Evolutionary conservation across 805 yeast species (phyloP).

Genomic region (Suhomyces sp.): DNA sequence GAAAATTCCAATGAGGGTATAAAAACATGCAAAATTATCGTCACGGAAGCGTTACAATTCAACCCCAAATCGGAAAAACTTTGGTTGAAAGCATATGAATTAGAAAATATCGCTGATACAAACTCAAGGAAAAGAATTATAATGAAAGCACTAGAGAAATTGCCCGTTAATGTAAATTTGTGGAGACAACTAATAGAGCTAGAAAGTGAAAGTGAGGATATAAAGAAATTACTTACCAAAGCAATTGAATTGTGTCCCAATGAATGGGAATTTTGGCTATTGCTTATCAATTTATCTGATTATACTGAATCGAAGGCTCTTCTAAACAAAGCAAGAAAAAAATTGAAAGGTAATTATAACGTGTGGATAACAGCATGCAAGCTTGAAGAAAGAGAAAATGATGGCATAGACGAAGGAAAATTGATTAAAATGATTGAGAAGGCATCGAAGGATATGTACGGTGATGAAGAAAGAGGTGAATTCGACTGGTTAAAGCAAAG

Average conservation of each 20-base stretch:
- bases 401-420: constrained; percentile 41
- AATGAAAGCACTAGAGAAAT: constrained; percentile 66
- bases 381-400: constrained; percentile 58
- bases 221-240: constrained; percentile 52
- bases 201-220: constrained; percentile 54
- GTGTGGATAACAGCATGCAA: constrained; percentile 73
- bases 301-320: constrained; percentile 51
- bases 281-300: constrained; percentile 47
- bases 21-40: constrained; percentile 54
- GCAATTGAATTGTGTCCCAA: constrained; percentile 70
- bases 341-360: constrained; percentile 44
- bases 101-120: constrained; percentile 54
- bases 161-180: constrained; percentile 57
- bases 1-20: constrained; percentile 35
- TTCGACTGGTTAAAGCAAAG: no score
- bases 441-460: constrained; percentile 40
- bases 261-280: constrained; percentile 65
- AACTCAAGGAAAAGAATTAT: constrained; percentile 55
- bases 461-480: neutral
- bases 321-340: constrained; percentile 60
- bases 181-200: constrained; percentile 68
- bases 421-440: constrained; percentile 48
- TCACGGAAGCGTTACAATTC: constrained; percentile 61
- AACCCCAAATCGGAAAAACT: constrained; percentile 57
- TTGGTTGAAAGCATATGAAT: constrained; percentile 71